These are phyloP conservation scores for Angomonas ambiguus DNA, from an alignment of 208 protist species.

Conservation along the genomic window DNA sequence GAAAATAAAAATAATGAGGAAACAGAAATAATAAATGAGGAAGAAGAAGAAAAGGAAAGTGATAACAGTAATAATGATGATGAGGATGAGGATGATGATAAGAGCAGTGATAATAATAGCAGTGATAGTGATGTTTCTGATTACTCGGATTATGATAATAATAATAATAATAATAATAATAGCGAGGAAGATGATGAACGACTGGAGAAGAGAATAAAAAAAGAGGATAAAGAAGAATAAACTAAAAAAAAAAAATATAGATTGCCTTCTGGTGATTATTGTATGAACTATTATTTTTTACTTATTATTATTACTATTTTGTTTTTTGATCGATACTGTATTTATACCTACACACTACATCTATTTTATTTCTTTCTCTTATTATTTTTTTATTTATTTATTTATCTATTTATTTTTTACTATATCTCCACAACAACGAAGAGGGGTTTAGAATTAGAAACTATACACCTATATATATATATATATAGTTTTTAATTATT, in stretches of 20 bases:
- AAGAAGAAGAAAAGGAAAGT: neutral
- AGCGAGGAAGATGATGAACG: neutral
- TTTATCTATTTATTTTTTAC: neutral
- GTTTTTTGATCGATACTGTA: too few species aligned
- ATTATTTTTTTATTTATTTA: conserved; percentile 1
- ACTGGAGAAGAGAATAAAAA: neutral
- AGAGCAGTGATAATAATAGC: neutral
- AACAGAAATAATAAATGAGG: neutral
- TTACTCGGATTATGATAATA: neutral
- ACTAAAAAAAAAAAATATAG: conserved; percentile 1
- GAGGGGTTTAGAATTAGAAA: too few species aligned
- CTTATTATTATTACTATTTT: too few species aligned
- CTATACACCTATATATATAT: too few species aligned
- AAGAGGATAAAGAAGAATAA: neutral
- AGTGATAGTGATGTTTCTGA: neutral
- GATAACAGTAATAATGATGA: neutral
- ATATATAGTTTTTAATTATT: too few species aligned
- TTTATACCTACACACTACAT: too few species aligned
- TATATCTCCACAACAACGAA: too few species aligned
- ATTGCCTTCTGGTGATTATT: too few species aligned
- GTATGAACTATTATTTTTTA: too few species aligned
- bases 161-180: neutral
- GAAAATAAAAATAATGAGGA: neutral
- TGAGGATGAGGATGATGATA: neutral
- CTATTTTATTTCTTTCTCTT: neutral